A percentile compares a stretch with the other conserved stretches of the same genome.
Evolutionary conservation across 2,329 filamentous ascomycete species (phyloP).

Genomic region (Rasamsonia emersonii): DNA sequence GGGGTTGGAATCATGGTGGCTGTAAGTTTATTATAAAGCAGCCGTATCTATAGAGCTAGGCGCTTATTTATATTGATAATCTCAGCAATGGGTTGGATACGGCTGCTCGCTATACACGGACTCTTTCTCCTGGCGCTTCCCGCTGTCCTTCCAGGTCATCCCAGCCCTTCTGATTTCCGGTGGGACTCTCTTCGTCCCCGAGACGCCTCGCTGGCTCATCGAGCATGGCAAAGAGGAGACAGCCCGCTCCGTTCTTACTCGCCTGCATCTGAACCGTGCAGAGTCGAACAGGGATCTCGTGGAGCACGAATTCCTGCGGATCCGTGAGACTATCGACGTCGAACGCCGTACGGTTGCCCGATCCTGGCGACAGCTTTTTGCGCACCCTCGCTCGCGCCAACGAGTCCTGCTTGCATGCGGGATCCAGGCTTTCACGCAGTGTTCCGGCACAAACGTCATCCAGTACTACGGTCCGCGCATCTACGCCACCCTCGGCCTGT

Average conservation of each 20-base stretch:
- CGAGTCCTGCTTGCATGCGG: slow-evolving; percentile 41
- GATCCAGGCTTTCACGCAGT: slow-evolving; percentile 42
- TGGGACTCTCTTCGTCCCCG: slow-evolving; percentile 26
- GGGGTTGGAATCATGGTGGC: slow-evolving; percentile 36
- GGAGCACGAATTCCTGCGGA: slow-evolving; percentile 35
- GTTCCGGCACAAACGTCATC: slow-evolving; percentile 41
- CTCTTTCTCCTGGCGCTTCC: slow-evolving; percentile 27
- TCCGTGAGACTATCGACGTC: slow-evolving; percentile 30
- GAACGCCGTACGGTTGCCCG: slow-evolving; percentile 27
- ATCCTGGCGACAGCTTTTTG: slow-evolving; percentile 33
- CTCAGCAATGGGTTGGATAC: slow-evolving; percentile 43
- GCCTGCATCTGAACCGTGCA: slow-evolving; percentile 21
- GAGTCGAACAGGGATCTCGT: slow-evolving; percentile 24
- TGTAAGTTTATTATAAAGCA: slow-evolving; percentile 17
- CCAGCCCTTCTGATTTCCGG: slow-evolving; percentile 31
- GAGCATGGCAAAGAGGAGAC: slow-evolving; percentile 28
- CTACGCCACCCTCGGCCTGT: slow-evolving; percentile 38
- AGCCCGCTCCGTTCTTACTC: slow-evolving; percentile 23
- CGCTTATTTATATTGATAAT: slow-evolving; percentile 11
- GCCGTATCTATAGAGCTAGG: neutral
- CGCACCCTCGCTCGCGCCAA: slow-evolving; percentile 36
- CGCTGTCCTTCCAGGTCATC: slow-evolving; percentile 26
- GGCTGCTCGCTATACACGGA: slow-evolving; percentile 27
- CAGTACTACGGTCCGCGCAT: slow-evolving; percentile 37
- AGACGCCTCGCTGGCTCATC: slow-evolving; percentile 29